Evolutionary conservation across 768 basidiomycete species (phyloP), one percentile per base, ranked within the genome.

Genomic region (Phanerochaete carnosa): DNA sequence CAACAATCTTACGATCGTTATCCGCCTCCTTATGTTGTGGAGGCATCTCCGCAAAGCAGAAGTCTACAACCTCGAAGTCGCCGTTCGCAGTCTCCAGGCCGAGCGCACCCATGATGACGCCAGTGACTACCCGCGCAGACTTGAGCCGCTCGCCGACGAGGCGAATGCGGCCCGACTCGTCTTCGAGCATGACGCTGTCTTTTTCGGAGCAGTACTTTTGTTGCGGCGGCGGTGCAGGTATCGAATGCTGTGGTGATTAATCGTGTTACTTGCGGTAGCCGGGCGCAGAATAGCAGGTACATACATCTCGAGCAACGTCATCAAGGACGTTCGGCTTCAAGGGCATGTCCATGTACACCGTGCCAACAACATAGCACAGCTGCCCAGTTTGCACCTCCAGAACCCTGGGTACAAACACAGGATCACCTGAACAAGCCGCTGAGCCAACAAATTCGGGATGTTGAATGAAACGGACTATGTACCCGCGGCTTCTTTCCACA

Each of bases 341-440:
- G 9, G 95, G 93, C 97, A 99, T 99, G 62, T 99, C 95, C 87
- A 98, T 89, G 73, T 98, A 99, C 6, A 98, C 88, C 0, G 97
- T 99, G 3, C 97, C 97, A 57, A 97, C 78, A 62, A 98, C 83
- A 73, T 89, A 98, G 73, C 94, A 97, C 57, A 96, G 77, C 67
- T 89, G 79, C 0, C 89, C 89, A 66, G 93, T 91, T 49, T 86
- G 77, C 8, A 98, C 88, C 60, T 98, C 96, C 3, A 97, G 84
- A 2, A 96, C 90, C 30, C 92, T 82, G 6, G 86, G 80, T n/a
- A 95, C 83, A 30, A 87, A 80, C 12, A 80, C 69, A 0, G 94
- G 93, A 12, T 81, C 78, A 9, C 87, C 92, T 92, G 67, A 45
- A 8, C 55, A 4, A 4, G 33, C 3, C 35, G 62, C 45, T 7